Percentiles rank a stretch among this genome's conserved stretches.
phyloP scores from a whole-genome alignment of 192 early-diverging fungal species.

The Spinellus fusiger region DNA sequence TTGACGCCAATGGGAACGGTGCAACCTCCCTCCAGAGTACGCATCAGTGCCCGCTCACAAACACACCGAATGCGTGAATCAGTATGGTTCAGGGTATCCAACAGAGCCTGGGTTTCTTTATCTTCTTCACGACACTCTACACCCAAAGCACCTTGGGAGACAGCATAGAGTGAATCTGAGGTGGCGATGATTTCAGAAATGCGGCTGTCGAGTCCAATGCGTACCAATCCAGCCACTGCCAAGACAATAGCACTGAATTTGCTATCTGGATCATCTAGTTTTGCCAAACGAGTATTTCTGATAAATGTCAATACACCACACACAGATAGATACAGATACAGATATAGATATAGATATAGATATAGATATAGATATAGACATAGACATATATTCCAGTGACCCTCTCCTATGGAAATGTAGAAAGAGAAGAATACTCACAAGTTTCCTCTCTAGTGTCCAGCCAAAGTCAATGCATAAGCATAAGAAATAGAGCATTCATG shows the following conservation, averaged over 20 bases:
- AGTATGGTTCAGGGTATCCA: slow-evolving; percentile 62
- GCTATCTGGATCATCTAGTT: slow-evolving; percentile 71
- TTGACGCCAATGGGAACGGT: slow-evolving; percentile 89
- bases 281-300: slow-evolving; percentile 83
- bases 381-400: slow-evolving; percentile 17
- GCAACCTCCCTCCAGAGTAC: slow-evolving; percentile 89
- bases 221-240: slow-evolving; percentile 79
- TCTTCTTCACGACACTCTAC: slow-evolving; percentile 78
- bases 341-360: neutral
- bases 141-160: slow-evolving; percentile 88
- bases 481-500: neutral
- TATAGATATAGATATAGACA: slow-evolving; percentile 25
- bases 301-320: slow-evolving; percentile 45
- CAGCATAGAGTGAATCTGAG: slow-evolving; percentile 72
- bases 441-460: slow-evolving; percentile 31
- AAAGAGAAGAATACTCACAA: slow-evolving; percentile 27
- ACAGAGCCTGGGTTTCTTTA: slow-evolving; percentile 32
- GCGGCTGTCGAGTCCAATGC: slow-evolving; percentile 59
- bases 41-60: slow-evolving; percentile 85
- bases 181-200: slow-evolving; percentile 65
- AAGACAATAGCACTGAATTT: slow-evolving; percentile 76
- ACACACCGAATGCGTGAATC: slow-evolving; percentile 60
- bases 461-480: neutral
- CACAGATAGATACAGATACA: neutral
- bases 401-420: neutral